A percentile compares a stretch with the other conserved stretches of the same genome.
Evolutionary conservation across 202 grass and related monocot genomes (phyloP).

Genomic region (Hordeum pubiflorum): DNA sequence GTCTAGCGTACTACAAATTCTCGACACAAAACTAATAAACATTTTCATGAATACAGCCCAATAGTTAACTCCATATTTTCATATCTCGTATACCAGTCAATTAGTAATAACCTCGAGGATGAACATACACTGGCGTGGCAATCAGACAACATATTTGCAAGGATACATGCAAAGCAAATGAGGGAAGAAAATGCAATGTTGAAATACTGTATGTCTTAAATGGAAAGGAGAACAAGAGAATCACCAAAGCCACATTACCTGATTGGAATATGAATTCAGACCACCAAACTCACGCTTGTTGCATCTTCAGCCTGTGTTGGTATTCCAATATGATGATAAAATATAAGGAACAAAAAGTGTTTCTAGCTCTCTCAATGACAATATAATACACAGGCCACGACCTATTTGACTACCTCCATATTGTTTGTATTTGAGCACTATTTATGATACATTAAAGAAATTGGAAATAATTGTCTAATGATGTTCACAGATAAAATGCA

Average conservation of each 20-base stretch:
- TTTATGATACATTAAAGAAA: constrained; percentile 13
- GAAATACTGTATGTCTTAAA: not conserved
- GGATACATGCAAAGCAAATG: not conserved
- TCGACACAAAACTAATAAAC: not conserved
- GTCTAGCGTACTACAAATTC: not conserved
- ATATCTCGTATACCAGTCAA: not conserved
- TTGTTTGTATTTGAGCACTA: not conserved
- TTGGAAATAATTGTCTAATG: not conserved
- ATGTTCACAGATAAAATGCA: not conserved
- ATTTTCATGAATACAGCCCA: not conserved
- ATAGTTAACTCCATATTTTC: not conserved
- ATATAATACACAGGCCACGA: constrained; percentile 20
- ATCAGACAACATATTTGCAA: not conserved
- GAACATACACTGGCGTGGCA: not conserved
- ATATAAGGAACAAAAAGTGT: not conserved
- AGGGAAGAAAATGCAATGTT: not conserved
- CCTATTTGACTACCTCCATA: not conserved
- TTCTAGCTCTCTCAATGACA: not conserved
- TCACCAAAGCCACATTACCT: not conserved
- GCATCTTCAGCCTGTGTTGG: not conserved
- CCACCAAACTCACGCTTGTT: not conserved
- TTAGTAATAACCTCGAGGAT: not conserved
- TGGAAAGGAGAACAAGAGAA: not conserved
- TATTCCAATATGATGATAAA: not conserved
- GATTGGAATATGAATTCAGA: not conserved